phyloP scores from a whole-genome alignment of 2,329 filamentous ascomycete species.

The Furcasterigmium furcatum region DNA sequence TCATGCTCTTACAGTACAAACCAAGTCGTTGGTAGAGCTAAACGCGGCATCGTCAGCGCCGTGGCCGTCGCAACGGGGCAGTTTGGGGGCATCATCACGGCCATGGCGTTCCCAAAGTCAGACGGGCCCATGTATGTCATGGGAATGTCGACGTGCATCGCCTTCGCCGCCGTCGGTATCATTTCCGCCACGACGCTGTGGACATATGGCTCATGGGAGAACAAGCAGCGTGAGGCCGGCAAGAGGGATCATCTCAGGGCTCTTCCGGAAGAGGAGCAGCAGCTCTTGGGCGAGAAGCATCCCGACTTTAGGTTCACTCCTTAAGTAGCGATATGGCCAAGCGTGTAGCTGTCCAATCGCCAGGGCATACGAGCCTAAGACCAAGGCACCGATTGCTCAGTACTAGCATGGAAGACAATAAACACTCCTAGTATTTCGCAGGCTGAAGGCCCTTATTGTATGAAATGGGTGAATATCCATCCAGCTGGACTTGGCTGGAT shows the following conservation, averaged over 20 bases:
- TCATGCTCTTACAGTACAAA: conserved; percentile 26
- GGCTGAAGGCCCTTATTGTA: no score
- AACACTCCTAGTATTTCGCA: no score
- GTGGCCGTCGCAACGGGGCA: conserved; percentile 43
- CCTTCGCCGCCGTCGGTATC: background rate
- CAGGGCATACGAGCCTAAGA: no score
- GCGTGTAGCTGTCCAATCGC: no score
- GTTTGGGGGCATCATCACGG: conserved; percentile 25
- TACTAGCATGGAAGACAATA: no score
- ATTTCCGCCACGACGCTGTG: conserved; percentile 11
- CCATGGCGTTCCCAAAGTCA: conserved; percentile 17
- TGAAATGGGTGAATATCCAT: no score
- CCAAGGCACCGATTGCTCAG: no score
- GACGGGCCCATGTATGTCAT: conserved; percentile 20
- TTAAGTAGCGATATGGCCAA: no score
- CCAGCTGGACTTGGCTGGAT: no score
- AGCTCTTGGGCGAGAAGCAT: conserved; percentile 34
- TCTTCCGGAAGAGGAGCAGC: conserved; percentile 26
- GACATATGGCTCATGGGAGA: conserved; percentile 21
- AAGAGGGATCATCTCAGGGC: conserved; percentile 19
- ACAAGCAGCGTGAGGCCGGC: conserved; percentile 25
- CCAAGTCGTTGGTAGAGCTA: conserved; percentile 43
- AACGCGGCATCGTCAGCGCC: conserved; percentile 40
- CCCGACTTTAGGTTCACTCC: conserved; percentile 29
- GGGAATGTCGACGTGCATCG: conserved; percentile 22